Base-by-base conservation (phyloP, 495 filamentous ascomycete species). In the Darksidea phi region DNA sequence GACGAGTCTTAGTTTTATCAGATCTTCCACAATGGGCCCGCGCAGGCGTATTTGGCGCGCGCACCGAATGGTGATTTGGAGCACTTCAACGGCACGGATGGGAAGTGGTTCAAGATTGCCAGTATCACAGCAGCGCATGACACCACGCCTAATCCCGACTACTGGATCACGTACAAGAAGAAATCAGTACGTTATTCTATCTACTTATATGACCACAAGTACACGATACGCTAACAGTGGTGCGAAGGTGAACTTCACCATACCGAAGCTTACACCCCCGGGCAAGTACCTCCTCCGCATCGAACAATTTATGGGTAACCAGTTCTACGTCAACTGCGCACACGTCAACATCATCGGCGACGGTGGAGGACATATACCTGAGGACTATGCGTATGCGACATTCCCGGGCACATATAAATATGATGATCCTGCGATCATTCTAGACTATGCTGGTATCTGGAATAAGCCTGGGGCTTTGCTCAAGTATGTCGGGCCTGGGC, bases 371-470 rank as follows among this genome's bases (percentile, higher is more conserved):
- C 28, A 32, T 32, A 32, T 32, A 32, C 28, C 28, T 32, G 74
- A 60, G 6, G 79, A 77, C 0, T 71, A 70, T 0, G 73, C 73
- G 12, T 72, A 78, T 0, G 78, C 79, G 4, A 60, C 77, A 21
- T 69, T 82, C 43, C 79, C 78, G 0, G 81, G 80, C 7, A 72
- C 77, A 13, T 83, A 82, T 64, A 76, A 71, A 49, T 70, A 57
- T 45, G 74, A 68, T 23, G 75, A 79, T 55, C 75, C 75, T 0
- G 77, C 73, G 0, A 76, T 80, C 41, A 49, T 73, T 32, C 28
- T 32, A 10, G 28, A 32, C 28, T 32, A 10, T 3, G n/a, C n/a
- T n/a, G 10, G 28, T 32, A 32, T 32, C 28, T 32, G 28, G 28
- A 32, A 32, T 10, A 32, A 32, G 28, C 28, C 28, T 3, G 28